Base-by-base conservation (phyloP, 768 basidiomycete genomes). In the Trametes cinnabarina region DNA sequence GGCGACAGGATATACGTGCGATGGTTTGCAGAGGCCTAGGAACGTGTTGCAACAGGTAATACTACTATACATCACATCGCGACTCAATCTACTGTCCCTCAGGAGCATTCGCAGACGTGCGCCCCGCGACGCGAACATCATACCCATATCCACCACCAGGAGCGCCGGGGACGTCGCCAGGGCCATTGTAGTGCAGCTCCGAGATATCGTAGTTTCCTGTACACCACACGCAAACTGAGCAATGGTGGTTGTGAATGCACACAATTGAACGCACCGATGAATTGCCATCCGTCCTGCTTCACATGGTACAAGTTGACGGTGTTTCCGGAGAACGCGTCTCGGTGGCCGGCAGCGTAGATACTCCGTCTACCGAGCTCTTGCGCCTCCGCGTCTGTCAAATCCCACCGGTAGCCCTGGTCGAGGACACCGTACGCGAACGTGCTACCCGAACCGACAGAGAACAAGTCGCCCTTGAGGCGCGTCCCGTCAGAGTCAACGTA, bases 381-480 rank as follows among this genome's bases (percentile, higher is more conserved):
- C 2, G 97, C 97, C 61, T 97, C 96, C 60, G 87, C 94, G 57
- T 92, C 93, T 20, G 87, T 83, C 58, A 99, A 75, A 69, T 98
- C 94, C 92, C 91, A 98, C 58, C 77, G 84, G 71, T 95, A 94
- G 12, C 90, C 94, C 74, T 97, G 95, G 73, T 98, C 97, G 47
- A 97, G 81, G 2, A 98, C 93, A 80, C 97, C 96, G 68, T 98
- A 98, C n/a, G 97, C 97, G 66, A 94, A 97, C 7, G 97, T 98
- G 71, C 91, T 93, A 67, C 97, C 97, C 3, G 96, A 98, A 26
- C 97, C 97, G 34, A 99, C 97, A 5, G 94, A 97, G 79, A 99
- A 99, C n/a, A 98, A 73, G 72, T 99, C 87, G 49, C 97, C 97
- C 71, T 95, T 96, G 47, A 98, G 79, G 28, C 97, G 88, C 7